These are phyloP conservation scores for Fusarium graminum DNA, from an alignment of 2,329 filamentous ascomycete species.

Conservation along the genomic window DNA sequence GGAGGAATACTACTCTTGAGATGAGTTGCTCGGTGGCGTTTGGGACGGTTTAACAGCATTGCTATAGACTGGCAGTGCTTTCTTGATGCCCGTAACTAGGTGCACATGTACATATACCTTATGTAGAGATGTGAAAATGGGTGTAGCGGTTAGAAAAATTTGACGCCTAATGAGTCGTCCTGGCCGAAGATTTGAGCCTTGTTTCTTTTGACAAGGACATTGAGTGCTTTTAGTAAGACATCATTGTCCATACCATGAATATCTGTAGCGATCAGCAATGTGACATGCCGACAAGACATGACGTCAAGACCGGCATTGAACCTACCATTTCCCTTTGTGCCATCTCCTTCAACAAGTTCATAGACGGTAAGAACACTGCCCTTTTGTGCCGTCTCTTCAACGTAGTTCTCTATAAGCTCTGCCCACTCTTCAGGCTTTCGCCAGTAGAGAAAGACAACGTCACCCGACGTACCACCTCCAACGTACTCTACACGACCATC, in stretches of 20 bases:
- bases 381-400: constrained; percentile 89
- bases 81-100: constrained; percentile 8
- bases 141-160: constrained; percentile 82
- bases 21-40: constrained; percentile 40
- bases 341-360: constrained; percentile 90
- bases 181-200: constrained; percentile 94
- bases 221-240: constrained; percentile 81
- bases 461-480: constrained; percentile 48
- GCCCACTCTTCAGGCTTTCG: constrained; percentile 92
- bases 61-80: constrained; percentile 21
- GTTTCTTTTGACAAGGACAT: constrained; percentile 86
- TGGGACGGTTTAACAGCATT: constrained; percentile 23
- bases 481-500: constrained; percentile 78
- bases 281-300: background rate
- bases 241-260: constrained; percentile 91
- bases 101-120: constrained; percentile 28
- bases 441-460: constrained; percentile 85
- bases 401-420: constrained; percentile 79
- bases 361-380: constrained; percentile 92
- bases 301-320: background rate
- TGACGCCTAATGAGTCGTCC: constrained; percentile 90
- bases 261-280: constrained; percentile 62
- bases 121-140: constrained; percentile 38
- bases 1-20: constrained; percentile 58
- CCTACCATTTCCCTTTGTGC: constrained; percentile 75